These are phyloP conservation scores for Venturia pyrina DNA, from an alignment of 2,329 filamentous ascomycete genomes.

Conservation along the genomic window DNA sequence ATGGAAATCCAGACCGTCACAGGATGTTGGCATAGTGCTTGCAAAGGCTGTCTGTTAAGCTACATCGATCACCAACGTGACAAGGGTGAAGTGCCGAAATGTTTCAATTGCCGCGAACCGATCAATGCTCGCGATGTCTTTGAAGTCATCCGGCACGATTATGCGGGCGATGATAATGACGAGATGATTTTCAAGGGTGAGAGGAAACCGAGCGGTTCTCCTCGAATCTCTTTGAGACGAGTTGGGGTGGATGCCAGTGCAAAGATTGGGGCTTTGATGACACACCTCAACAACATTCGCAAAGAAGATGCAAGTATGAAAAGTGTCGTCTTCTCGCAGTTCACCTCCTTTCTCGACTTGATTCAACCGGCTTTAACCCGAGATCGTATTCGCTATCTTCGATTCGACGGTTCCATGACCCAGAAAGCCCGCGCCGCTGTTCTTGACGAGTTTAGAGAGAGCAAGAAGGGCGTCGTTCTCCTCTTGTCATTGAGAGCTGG, in stretches of 20 bases:
- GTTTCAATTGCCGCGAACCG: constrained; percentile 80
- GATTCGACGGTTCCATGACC: constrained; percentile 81
- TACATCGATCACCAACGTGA: constrained; percentile 82
- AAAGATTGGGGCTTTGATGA: constrained; percentile 74
- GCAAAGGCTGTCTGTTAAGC: constrained; percentile 82
- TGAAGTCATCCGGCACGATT: constrained; percentile 76
- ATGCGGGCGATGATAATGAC: constrained; percentile 36
- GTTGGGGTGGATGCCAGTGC: constrained; percentile 62
- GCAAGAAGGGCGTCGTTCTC: constrained; percentile 56
- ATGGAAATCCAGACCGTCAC: constrained; percentile 85
- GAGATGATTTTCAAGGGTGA: constrained; percentile 21
- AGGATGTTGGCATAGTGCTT: constrained; percentile 95
- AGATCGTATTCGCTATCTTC: constrained; percentile 67
- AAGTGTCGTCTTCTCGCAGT: constrained; percentile 92
- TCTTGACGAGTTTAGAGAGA: constrained; percentile 31
- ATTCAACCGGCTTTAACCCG: constrained; percentile 71
- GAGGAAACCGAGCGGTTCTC: constrained; percentile 18
- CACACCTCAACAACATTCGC: constrained; percentile 60
- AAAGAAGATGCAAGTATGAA: constrained; percentile 61
- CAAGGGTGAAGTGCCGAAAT: constrained; percentile 65
- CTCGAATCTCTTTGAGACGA: constrained; percentile 49
- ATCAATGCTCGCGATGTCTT: constrained; percentile 82
- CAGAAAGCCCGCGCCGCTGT: constrained; percentile 77
- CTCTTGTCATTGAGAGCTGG: constrained; percentile 80
- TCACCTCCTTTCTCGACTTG: constrained; percentile 89